These are phyloP conservation scores for Diaporthe helianthi DNA, from an alignment of 2,329 filamentous ascomycete genomes.

Conservation along the genomic window DNA sequence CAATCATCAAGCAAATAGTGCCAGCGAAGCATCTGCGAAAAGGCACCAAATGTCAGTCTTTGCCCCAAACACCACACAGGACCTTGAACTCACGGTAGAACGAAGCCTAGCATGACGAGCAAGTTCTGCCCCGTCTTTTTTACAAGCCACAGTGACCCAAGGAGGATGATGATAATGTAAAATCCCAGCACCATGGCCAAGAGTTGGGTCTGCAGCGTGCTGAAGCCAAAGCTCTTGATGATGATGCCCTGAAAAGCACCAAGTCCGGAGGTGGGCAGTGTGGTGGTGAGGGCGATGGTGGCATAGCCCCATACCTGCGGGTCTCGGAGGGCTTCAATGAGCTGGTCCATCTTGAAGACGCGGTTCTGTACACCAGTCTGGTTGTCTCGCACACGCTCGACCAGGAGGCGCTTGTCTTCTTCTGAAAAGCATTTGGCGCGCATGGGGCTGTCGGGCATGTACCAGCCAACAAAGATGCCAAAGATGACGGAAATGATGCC, in stretches of 20 bases:
- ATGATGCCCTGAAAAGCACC: slow-evolving; percentile 79
- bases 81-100: slow-evolving; percentile 63
- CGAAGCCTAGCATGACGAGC: slow-evolving; percentile 69
- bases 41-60: slow-evolving; percentile 12
- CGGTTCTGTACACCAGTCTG: slow-evolving; percentile 68
- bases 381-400: slow-evolving; percentile 66
- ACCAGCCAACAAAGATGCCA: slow-evolving; percentile 68
- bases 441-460: slow-evolving; percentile 75
- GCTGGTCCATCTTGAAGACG: slow-evolving; percentile 54
- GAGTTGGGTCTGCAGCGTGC: slow-evolving; percentile 71
- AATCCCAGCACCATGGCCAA: slow-evolving; percentile 77
- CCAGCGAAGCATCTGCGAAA: slow-evolving; percentile 68
- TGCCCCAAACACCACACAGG: not conserved
- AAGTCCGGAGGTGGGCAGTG: slow-evolving; percentile 74
- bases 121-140: slow-evolving; percentile 75
- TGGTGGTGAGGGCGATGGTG: slow-evolving; percentile 73
- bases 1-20: slow-evolving; percentile 75
- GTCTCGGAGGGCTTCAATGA: slow-evolving; percentile 62
- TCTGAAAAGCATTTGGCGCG: slow-evolving; percentile 73
- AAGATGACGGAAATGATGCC: slow-evolving; percentile 69
- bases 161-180: slow-evolving; percentile 75
- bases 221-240: slow-evolving; percentile 73
- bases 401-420: slow-evolving; percentile 68
- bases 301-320: slow-evolving; percentile 72
- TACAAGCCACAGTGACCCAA: slow-evolving; percentile 71